Evolutionary conservation across 208 protist genomes (phyloP), one percentile per base, ranked within the genome.

Genomic region (Leishmania turanica): DNA sequence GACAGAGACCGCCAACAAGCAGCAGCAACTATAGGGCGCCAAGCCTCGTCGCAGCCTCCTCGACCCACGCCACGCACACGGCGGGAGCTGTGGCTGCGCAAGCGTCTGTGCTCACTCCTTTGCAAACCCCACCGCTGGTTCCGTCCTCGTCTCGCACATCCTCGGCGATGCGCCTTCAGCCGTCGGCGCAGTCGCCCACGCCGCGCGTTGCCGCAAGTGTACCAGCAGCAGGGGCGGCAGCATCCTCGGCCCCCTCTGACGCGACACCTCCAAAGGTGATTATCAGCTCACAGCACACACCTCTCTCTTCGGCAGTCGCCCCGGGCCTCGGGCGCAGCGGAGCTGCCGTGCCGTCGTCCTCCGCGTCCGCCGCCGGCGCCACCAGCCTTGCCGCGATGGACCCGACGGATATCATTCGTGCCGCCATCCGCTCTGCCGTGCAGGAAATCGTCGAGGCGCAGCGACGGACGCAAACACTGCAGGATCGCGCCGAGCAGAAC

Each of bases 381-480:
- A 74, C 65, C 49, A 65, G 62, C 27, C 40, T 70, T 19, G 54
- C 56, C 42, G 19, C 76, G 49, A 74, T 85, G 47, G 77, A 85
- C 49, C 82, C 82, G 40, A 75, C 51, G 13, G 80, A 84, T 40
- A 75, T 93, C 40, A 87, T 95, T 71, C 85, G 87, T 6, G 81
- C 80, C n/a, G 90, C 92, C 27, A 91, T 96, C 56, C 89, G 87
- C 34, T 89, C 91, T 69, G 92, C 92, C 7, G 92, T 94, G 64
- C 75, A 83, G 53, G 92, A 96, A 72, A 88, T 96, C 42, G 77
- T 92, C 3, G 75, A 68, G 49, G 92, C 92, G 11, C 88, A 86
- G 27, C 81, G 78, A 54, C 82, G 81, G 19, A 88, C 84, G 13
- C 88, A 83, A 60, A 11, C 71, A 42, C 58, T 93, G 66, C 81